Percentiles rank a stretch among this genome's conserved stretches.
These are phyloP conservation scores for Pecoramyces ruminantium DNA, from an alignment of 192 early-diverging fungal genomes.

Conservation along the genomic window DNA sequence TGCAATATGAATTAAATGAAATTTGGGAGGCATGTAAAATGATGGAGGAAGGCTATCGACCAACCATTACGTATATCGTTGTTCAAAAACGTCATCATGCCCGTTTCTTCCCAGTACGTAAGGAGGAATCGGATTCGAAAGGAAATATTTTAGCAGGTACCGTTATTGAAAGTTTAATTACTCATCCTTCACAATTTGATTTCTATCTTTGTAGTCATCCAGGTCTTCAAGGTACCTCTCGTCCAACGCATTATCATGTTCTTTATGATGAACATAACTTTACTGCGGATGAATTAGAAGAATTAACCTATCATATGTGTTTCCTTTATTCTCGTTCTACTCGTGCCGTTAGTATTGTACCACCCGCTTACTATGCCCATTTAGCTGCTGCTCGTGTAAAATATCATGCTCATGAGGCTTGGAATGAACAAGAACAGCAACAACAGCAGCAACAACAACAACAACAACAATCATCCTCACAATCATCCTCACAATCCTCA, in stretches of 20 bases:
- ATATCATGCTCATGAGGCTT: background rate
- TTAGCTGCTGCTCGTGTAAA: background rate
- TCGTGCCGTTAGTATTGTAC: background rate
- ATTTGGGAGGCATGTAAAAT: constrained; percentile 41
- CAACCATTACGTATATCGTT: constrained; percentile 64
- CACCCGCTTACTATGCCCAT: background rate
- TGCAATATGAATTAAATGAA: constrained; percentile 56
- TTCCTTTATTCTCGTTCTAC: background rate
- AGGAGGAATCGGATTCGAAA: constrained; percentile 28
- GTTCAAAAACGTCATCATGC: constrained; percentile 85
- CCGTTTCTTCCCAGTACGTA: constrained; percentile 41
- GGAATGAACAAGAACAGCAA: background rate
- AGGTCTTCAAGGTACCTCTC: constrained; percentile 81
- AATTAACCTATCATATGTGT: constrained; percentile 17
- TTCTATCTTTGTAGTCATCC: constrained; percentile 73
- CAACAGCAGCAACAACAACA: background rate
- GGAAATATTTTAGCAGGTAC: constrained; percentile 44
- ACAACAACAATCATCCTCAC: no score
- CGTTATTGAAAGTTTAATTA: constrained; percentile 30
- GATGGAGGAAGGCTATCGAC: constrained; percentile 51
- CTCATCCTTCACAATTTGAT: constrained; percentile 34
- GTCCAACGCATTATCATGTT: constrained; percentile 82
- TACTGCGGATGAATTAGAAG: constrained; percentile 57
- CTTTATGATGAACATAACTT: constrained; percentile 76
- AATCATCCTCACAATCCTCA: no score